Evolutionary conservation across 1,284 basidiomycete genomes (phyloP).

Genomic region (Sparassis latifolia): DNA sequence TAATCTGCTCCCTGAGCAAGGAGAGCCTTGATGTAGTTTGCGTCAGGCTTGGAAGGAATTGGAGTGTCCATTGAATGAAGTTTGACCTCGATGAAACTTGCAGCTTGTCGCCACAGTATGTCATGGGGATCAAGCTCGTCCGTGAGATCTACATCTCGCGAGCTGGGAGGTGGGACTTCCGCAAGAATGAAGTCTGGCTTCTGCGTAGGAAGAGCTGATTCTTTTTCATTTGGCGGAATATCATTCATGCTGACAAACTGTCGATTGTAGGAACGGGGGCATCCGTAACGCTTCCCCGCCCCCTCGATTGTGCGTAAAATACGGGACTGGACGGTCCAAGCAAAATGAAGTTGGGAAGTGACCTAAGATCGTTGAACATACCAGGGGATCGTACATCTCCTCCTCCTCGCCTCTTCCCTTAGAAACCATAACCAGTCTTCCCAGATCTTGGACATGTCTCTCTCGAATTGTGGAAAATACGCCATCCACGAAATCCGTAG

Average conservation of each 20-base stretch:
- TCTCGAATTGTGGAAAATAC: not conserved
- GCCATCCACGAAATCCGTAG: not conserved
- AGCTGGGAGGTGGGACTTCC: not conserved
- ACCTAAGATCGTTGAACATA: not conserved
- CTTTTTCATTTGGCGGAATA: not conserved
- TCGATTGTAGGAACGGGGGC: not conserved
- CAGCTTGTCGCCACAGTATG: not conserved
- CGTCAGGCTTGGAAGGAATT: not conserved
- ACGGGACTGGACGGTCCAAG: not conserved
- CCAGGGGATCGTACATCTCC: not conserved
- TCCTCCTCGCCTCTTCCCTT: not conserved
- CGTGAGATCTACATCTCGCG: not conserved
- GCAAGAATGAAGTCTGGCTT: not conserved
- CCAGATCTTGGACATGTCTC: not conserved
- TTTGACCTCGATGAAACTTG: not conserved
- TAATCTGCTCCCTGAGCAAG: conserved; percentile 14
- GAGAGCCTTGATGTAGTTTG: not conserved
- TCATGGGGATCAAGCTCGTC: not conserved
- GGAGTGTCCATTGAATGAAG: not conserved
- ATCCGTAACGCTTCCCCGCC: not conserved
- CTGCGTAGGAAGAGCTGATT: not conserved
- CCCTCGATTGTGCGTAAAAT: not conserved
- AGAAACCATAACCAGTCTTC: not conserved
- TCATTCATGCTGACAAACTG: not conserved
- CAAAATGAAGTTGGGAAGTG: not conserved